phyloP scores from a whole-genome alignment of 495 filamentous ascomycete genomes.

The Immersiella caudata region DNA sequence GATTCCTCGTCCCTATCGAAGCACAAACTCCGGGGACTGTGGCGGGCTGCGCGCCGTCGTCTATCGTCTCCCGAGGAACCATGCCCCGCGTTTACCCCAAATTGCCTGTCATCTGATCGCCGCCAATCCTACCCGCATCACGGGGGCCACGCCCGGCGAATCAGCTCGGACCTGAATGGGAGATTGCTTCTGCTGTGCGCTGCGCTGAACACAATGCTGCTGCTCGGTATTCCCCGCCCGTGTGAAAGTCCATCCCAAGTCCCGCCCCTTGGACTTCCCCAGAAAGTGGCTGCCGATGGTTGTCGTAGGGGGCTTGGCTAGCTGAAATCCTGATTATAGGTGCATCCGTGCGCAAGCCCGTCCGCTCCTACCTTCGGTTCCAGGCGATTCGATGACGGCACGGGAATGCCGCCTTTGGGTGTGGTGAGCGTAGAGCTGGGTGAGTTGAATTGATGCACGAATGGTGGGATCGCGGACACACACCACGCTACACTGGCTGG shows the following conservation, averaged over 20 bases:
- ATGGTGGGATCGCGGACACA: not conserved
- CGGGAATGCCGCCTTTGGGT: not conserved
- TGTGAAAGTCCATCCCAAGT: too few relatives aligned
- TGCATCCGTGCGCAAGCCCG: not conserved
- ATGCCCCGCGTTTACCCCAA: slow-evolving; percentile 4
- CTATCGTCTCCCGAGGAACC: not conserved
- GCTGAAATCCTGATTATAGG: not conserved
- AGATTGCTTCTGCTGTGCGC: not conserved
- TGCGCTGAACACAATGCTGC: not conserved
- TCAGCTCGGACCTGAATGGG: not conserved
- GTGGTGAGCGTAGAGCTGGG: not conserved
- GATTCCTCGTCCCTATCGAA: not conserved
- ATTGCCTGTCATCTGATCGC: slow-evolving; percentile 37
- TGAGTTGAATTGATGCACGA: not conserved
- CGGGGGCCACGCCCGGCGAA: slow-evolving; percentile 26
- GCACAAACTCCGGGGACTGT: not conserved
- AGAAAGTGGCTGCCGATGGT: not conserved
- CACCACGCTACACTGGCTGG: not conserved
- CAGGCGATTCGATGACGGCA: not conserved
- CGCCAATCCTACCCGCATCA: slow-evolving; percentile 29
- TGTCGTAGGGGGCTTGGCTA: not conserved
- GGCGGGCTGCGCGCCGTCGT: not conserved
- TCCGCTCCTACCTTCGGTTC: not conserved
- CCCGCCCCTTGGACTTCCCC: not conserved
- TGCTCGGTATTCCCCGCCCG: slow-evolving; percentile 1